Evolutionary conservation across 345 rosid genomes (phyloP).

Genomic region (Iberis pinnata): DNA sequence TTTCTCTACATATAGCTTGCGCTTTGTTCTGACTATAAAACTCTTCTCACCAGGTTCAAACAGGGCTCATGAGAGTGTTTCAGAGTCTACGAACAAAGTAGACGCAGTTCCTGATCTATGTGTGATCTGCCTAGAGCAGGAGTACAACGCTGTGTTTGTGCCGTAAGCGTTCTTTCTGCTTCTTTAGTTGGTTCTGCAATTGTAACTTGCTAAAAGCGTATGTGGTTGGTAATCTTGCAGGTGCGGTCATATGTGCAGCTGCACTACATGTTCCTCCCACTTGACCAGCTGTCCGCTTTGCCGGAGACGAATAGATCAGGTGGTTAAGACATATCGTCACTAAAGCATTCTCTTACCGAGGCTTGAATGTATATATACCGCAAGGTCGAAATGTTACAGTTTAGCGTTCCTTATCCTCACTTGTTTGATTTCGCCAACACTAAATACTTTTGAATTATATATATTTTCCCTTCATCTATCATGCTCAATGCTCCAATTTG

Average conservation of each 20-base stretch:
- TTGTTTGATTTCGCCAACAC: slow-evolving; percentile 10
- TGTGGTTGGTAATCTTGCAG: slow-evolving; percentile 37
- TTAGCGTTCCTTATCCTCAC: background rate
- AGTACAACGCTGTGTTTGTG: slow-evolving; percentile 81
- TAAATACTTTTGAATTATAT: slow-evolving; percentile 5
- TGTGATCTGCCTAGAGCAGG: slow-evolving; percentile 93
- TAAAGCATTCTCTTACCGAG: slow-evolving; percentile 22
- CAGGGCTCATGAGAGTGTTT: slow-evolving; percentile 37
- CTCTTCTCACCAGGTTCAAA: slow-evolving; percentile 38
- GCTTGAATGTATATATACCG: slow-evolving; percentile 17
- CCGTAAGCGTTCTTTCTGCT: slow-evolving; percentile 46
- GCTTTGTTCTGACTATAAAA: background rate
- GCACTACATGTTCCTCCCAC: slow-evolving; percentile 62
- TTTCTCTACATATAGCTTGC: background rate
- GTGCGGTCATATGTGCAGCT: slow-evolving; percentile 99
- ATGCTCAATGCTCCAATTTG: too few species aligned
- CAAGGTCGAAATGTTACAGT: background rate
- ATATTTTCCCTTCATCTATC: too few species aligned
- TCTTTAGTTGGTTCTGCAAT: slow-evolving; percentile 4
- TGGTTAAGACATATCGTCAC: slow-evolving; percentile 79
- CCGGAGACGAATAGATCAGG: slow-evolving; percentile 72
- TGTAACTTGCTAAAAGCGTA: slow-evolving; percentile 6
- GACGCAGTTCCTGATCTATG: slow-evolving; percentile 67
- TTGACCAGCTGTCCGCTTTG: slow-evolving; percentile 81
- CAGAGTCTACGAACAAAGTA: slow-evolving; percentile 43